phyloP scores from a whole-genome alignment of 257 asterid species.

The Plantago ovata region DNA sequence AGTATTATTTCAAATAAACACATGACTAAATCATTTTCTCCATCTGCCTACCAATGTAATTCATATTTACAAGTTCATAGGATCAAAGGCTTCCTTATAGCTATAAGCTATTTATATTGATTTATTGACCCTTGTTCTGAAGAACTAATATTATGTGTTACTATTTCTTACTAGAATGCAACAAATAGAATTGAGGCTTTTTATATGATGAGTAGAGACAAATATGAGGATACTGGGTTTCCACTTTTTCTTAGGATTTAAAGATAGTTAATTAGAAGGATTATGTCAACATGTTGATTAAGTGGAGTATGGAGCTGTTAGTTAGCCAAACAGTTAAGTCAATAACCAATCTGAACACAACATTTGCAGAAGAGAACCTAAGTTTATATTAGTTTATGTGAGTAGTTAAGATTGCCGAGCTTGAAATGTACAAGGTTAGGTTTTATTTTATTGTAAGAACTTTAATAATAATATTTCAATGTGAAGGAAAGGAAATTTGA shows the following conservation, averaged over 20 bases:
- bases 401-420: slow-evolving; percentile 1
- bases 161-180: no score
- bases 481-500: slow-evolving; percentile 20
- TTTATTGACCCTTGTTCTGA: no score
- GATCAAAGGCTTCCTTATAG: no score
- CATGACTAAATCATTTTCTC: no score
- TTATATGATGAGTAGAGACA: not conserved
- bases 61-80: no score
- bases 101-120: no score
- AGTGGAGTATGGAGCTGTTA: slow-evolving; percentile 18
- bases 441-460: no score
- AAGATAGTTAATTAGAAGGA: not conserved
- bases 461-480: not conserved
- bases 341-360: slow-evolving; percentile 24
- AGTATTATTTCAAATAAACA: no score
- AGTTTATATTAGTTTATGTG: not conserved
- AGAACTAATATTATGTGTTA: not conserved
- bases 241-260: not conserved
- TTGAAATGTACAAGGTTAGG: slow-evolving; percentile 2
- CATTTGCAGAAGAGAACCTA: slow-evolving; percentile 6
- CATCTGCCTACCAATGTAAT: no score
- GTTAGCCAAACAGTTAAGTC: slow-evolving; percentile 55
- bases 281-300: not conserved
- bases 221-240: not conserved
- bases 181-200: no score